A percentile compares a stretch with the other conserved stretches of the same genome.
These are phyloP conservation scores for Bromus sterilis DNA, from an alignment of 176 grass and related monocot species.

Conservation along the genomic window DNA sequence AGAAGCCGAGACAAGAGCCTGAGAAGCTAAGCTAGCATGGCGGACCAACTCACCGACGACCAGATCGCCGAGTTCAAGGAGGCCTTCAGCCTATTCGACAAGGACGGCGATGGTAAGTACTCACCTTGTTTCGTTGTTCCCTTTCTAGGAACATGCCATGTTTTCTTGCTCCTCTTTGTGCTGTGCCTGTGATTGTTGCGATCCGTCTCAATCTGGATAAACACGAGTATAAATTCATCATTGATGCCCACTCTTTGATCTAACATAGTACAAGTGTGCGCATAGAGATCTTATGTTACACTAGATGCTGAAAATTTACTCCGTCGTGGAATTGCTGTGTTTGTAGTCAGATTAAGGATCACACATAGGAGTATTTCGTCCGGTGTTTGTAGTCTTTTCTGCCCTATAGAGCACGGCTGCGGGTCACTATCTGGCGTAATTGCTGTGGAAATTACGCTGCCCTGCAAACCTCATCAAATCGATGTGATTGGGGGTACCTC, in stretches of 20 bases:
- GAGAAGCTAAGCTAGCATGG: conserved; percentile 31
- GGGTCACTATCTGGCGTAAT: conserved; percentile 1
- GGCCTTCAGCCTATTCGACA: conserved; percentile 90
- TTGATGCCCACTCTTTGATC: not conserved
- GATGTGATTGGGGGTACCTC: not conserved
- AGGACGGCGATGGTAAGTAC: conserved; percentile 68
- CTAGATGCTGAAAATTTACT: not conserved
- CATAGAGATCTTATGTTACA: not conserved
- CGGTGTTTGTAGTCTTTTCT: not conserved
- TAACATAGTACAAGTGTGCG: not conserved
- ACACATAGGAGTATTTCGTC: too few species aligned
- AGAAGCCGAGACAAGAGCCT: not conserved
- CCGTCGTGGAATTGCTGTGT: not conserved
- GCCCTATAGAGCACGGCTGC: not conserved
- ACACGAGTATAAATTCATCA: not conserved
- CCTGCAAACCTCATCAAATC: not conserved
- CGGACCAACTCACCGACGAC: conserved; percentile 87
- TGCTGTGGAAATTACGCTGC: not conserved
- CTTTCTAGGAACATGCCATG: not conserved
- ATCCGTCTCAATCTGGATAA: not conserved
- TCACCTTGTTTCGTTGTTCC: not conserved
- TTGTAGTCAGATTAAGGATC: not conserved
- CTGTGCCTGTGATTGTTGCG: not conserved
- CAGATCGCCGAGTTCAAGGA: conserved; percentile 97
- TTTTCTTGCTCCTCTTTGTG: not conserved